Evolutionary conservation across 176 grass and related monocot species (phyloP).

Genomic region (Oryza brachyantha): DNA sequence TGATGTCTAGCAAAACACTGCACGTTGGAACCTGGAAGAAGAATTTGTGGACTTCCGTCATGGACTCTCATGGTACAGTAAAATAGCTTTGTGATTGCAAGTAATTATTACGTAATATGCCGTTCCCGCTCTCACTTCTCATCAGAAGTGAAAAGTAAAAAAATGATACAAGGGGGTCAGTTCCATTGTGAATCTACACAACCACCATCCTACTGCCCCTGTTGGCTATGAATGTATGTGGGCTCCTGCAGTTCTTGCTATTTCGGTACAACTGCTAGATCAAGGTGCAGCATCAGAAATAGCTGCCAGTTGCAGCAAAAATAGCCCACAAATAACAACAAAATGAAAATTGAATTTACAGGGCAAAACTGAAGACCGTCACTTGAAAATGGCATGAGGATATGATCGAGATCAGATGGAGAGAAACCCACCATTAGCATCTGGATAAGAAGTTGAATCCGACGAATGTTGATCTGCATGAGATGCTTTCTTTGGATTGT

Average conservation of each 20-base stretch:
- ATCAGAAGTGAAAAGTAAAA: too few relatives aligned
- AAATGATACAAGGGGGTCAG: not conserved
- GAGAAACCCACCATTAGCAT: conserved; percentile 8
- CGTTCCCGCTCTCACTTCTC: too few relatives aligned
- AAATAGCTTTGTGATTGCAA: too few relatives aligned
- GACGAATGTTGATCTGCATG: conserved; percentile 16
- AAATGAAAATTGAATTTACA: conserved; percentile 31
- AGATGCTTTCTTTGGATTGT: conserved; percentile 30
- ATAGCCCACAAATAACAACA: conserved; percentile 4
- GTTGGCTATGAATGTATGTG: not conserved
- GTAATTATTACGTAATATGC: too few relatives aligned
- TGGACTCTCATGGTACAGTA: too few relatives aligned
- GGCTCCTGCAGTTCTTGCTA: not conserved
- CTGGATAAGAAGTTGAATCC: not conserved
- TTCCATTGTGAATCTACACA: not conserved
- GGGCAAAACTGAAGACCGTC: conserved; percentile 1
- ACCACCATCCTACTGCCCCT: too few relatives aligned
- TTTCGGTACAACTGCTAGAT: not conserved
- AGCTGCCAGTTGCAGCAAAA: too few relatives aligned
- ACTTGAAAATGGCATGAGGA: too few relatives aligned
- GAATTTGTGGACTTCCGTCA: too few relatives aligned
- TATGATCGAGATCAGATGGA: not conserved
- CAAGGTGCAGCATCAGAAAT: not conserved
- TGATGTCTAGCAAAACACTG: too few relatives aligned
- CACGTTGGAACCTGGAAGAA: too few relatives aligned